Conservation (phyloP, 2,329 filamentous ascomycete species). For the Trichoderma breve region DNA sequence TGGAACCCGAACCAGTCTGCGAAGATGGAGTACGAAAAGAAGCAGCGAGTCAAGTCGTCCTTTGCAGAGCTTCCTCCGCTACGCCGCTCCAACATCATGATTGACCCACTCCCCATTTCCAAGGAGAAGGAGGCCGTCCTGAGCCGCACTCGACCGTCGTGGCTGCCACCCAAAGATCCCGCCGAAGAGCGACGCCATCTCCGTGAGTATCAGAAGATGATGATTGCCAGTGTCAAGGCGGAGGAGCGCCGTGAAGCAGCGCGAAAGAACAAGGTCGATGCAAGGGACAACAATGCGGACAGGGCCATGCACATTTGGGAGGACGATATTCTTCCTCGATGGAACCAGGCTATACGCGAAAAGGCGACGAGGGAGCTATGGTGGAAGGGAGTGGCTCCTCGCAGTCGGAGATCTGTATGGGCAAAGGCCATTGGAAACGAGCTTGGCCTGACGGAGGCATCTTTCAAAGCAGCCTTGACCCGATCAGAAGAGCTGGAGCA, state of each 20-base stretch:
- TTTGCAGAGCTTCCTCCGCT: constrained; percentile 68
- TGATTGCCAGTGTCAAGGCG: constrained; percentile 60
- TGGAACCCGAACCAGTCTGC: constrained; percentile 39
- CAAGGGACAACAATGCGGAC: constrained; percentile 54
- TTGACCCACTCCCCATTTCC: constrained; percentile 78
- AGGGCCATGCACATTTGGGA: constrained; percentile 68
- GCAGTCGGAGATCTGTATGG: constrained; percentile 69
- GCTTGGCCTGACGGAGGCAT: constrained; percentile 63
- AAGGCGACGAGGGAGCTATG: constrained; percentile 71
- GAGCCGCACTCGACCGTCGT: constrained; percentile 76
- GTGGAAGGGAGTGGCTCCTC: constrained; percentile 76
- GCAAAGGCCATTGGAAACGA: constrained; percentile 70
- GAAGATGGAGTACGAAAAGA: constrained; percentile 38
- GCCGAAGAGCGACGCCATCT: constrained; percentile 88
- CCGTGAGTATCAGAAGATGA: constrained; percentile 81
- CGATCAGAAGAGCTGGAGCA: constrained; percentile 63
- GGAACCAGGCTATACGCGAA: constrained; percentile 68
- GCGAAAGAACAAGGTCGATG: constrained; percentile 50
- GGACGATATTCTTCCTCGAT: constrained; percentile 71
- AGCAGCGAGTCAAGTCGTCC: constrained; percentile 61
- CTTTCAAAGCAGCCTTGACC: constrained; percentile 67
- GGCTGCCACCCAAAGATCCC: constrained; percentile 83
- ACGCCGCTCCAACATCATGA: constrained; percentile 74
- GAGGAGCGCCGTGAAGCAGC: constrained; percentile 58
- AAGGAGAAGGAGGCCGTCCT: constrained; percentile 85